Base-by-base conservation (phyloP, 305 asterid genomes). In the Nicotiana rustica region DNA sequence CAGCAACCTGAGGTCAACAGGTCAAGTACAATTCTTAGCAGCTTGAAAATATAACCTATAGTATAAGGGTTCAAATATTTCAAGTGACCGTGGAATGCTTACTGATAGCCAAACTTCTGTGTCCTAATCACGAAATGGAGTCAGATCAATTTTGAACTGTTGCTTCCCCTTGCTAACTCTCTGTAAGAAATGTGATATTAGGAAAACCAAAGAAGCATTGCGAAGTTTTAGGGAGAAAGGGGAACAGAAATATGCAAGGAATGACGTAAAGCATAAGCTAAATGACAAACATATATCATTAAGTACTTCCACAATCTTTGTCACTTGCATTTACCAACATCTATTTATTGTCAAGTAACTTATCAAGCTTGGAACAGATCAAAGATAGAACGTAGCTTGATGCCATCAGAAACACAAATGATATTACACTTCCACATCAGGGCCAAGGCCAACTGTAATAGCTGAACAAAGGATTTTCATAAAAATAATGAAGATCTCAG, bases 141-240 rank as follows among this genome's bases (percentile, higher is more conserved):
- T 89, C 89, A 95, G 97, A 86, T 95, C 97, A 78, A 93, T 92
- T 81, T 91, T 81, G 66, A 90, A 92, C 1, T 84, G 92, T 64
- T 93, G 84, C 90, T 93, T 93, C 83, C 98, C 97, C 85, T 93
- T 93, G 95, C 92, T 92, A 83, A 88, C 93, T 87, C 90, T 92
- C 98, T 95, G 35, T 71, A 90, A 82, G 75, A 78, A 78, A 83
- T 56, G 7, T 31, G 57, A 62, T 59, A 80, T 65, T 10, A 84
- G 69, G 41, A 19, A 65, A 71, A 56, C 2, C 2, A 5, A 79
- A 44, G 35, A 12, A 12, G 17, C 8, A 31, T 9, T 4, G 25
- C 17, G 2, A 49, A 66, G 56, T 55, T 1, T 5, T 49, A 5
- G 10, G 62, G 4, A 25, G 29, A 77, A 60, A 57, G 25, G 36